Conservation (phyloP, 148 eudicot genomes). For the Mesembryanthemum crystallinum region DNA sequence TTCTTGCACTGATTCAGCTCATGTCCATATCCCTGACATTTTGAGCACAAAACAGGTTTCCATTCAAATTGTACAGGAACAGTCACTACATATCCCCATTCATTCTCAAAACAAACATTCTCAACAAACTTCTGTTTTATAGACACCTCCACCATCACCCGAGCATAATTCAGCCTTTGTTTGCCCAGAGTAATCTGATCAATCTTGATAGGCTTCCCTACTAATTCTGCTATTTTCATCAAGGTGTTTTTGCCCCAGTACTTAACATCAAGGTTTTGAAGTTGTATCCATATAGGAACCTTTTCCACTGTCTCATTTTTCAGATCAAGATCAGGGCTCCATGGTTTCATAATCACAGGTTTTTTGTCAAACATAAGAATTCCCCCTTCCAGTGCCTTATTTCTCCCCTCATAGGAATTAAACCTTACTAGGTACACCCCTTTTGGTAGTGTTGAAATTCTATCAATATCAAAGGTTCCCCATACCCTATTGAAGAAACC, state of each 20-base stretch:
- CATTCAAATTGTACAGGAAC: not conserved
- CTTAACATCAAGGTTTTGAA: not conserved
- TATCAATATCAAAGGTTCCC: not conserved
- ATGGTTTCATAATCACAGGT: not conserved
- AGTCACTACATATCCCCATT: not conserved
- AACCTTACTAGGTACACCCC: not conserved
- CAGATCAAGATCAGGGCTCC: not conserved
- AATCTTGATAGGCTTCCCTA: not conserved
- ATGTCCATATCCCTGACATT: not conserved
- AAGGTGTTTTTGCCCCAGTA: not conserved
- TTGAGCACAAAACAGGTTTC: not conserved
- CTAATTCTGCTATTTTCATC: not conserved
- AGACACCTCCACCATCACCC: not conserved
- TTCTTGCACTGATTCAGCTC: not conserved
- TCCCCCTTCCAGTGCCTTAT: not conserved
- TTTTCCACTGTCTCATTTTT: not conserved
- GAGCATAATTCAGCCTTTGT: not conserved
- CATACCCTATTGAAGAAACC: not conserved
- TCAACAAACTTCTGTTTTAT: not conserved
- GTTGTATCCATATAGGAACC: not conserved
- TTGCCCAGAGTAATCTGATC: not conserved
- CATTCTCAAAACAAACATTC: not conserved
- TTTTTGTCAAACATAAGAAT: not conserved
- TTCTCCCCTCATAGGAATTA: not conserved
- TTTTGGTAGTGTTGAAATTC: not conserved